A percentile compares a stretch with the other conserved stretches of the same genome.
phyloP scores from a whole-genome alignment of 2,329 filamentous ascomycete genomes.

The Trichophyton mentagrophytes region DNA sequence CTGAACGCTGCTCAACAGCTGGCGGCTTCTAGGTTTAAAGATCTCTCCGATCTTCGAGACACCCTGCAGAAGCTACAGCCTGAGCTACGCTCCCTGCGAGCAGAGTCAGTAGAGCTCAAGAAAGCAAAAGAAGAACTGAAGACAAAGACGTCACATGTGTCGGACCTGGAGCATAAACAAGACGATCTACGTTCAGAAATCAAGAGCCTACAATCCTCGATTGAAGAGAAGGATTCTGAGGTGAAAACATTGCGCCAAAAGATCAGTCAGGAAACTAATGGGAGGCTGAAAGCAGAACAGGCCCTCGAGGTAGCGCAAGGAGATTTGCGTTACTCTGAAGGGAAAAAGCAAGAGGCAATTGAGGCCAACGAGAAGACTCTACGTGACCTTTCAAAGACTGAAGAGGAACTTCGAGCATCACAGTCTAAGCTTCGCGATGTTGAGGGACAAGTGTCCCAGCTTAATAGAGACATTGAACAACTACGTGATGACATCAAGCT shows the following conservation, averaged over 20 bases:
- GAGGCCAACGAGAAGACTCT: slow-evolving; percentile 59
- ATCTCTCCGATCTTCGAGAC: slow-evolving; percentile 67
- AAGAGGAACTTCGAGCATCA: slow-evolving; percentile 53
- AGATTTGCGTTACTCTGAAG: slow-evolving; percentile 65
- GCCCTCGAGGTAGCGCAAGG: slow-evolving; percentile 59
- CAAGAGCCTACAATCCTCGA: slow-evolving; percentile 53
- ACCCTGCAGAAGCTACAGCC: slow-evolving; percentile 74
- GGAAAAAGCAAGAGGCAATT: slow-evolving; percentile 63
- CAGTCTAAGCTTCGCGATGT: slow-evolving; percentile 54
- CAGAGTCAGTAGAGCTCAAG: slow-evolving; percentile 65
- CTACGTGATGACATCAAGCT: slow-evolving; percentile 70
- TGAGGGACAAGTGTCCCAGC: slow-evolving; percentile 58
- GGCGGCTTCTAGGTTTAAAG: slow-evolving; percentile 76
- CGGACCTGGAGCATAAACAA: slow-evolving; percentile 66
- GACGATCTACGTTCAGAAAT: slow-evolving; percentile 69
- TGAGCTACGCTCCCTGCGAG: slow-evolving; percentile 65
- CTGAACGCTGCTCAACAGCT: slow-evolving; percentile 75
- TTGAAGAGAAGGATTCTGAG: slow-evolving; percentile 63
- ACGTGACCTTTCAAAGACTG: slow-evolving; percentile 56
- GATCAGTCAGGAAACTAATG: slow-evolving; percentile 59
- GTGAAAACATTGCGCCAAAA: slow-evolving; percentile 67
- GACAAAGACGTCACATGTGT: slow-evolving; percentile 50
- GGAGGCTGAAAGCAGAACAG: slow-evolving; percentile 64
- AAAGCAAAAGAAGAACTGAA: slow-evolving; percentile 61
- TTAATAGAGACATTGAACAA: slow-evolving; percentile 54